These are phyloP conservation scores for Zarea fungicola DNA, from an alignment of 2,329 filamentous ascomycete genomes.

Conservation along the genomic window DNA sequence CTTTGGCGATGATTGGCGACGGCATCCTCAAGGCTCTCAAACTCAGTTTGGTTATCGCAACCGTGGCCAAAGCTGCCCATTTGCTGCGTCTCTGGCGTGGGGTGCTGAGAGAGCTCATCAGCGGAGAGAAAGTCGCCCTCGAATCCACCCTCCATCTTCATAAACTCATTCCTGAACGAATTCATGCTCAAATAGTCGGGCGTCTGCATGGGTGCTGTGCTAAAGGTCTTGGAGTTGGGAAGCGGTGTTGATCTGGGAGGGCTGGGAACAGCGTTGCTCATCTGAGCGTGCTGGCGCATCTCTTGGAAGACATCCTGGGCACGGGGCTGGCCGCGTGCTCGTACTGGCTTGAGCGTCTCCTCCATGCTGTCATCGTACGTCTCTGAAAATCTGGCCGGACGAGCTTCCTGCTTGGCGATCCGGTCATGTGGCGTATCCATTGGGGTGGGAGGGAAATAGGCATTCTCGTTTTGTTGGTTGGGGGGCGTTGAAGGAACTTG, in stretches of 20 bases:
- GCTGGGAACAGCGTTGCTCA: slow-evolving; percentile 44
- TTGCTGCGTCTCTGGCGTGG: slow-evolving; percentile 48
- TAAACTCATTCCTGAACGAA: slow-evolving; percentile 40
- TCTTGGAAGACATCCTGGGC: slow-evolving; percentile 53
- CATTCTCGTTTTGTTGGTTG: slow-evolving; percentile 51
- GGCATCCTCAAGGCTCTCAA: slow-evolving; percentile 18
- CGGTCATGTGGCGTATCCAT: slow-evolving; percentile 56
- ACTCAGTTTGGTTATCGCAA: slow-evolving; percentile 40
- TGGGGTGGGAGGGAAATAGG: slow-evolving; percentile 63
- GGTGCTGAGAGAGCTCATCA: slow-evolving; percentile 43
- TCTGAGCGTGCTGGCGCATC: slow-evolving; percentile 52
- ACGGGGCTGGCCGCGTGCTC: slow-evolving; percentile 37
- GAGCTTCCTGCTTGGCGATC: slow-evolving; percentile 36
- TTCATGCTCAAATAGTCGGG: slow-evolving; percentile 54
- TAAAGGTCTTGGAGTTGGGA: slow-evolving; percentile 41
- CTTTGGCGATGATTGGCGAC: slow-evolving; percentile 17
- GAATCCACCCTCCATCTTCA: slow-evolving; percentile 32
- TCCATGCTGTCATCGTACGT: slow-evolving; percentile 62
- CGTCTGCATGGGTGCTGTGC: slow-evolving; percentile 47
- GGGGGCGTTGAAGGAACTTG: slow-evolving; percentile 58
- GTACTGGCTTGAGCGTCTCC: slow-evolving; percentile 56
- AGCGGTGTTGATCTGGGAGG: slow-evolving; percentile 49
- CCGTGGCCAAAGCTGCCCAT: slow-evolving; percentile 36
- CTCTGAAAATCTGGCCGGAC: slow-evolving; percentile 50
- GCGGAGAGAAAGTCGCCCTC: slow-evolving; percentile 34